Evolutionary conservation across 768 basidiomycete genomes (phyloP).

Genomic region (Pluteus cervinus): DNA sequence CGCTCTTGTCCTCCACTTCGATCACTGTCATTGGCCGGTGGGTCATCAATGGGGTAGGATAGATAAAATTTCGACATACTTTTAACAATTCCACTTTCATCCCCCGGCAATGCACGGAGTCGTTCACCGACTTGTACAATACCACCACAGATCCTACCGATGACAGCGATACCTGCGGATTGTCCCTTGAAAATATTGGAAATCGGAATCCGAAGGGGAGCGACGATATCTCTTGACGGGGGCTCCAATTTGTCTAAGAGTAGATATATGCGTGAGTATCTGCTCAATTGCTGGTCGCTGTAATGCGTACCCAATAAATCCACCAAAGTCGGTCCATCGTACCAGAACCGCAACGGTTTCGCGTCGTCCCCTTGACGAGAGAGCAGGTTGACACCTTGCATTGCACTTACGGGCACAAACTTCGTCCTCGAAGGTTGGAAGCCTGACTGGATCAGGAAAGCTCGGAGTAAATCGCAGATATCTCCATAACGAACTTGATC

Average conservation of each 20-base stretch:
- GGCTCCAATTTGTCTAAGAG: constrained; percentile 71
- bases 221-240: constrained; percentile 67
- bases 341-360: constrained; percentile 61
- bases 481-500: constrained; percentile 77
- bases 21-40: constrained; percentile 51
- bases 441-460: constrained; percentile 85
- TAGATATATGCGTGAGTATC: background rate
- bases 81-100: constrained; percentile 80
- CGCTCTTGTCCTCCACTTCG: constrained; percentile 70
- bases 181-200: constrained; percentile 94
- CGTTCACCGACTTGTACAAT: constrained; percentile 90
- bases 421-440: constrained; percentile 73
- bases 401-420: constrained; percentile 88
- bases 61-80: constrained; percentile 27
- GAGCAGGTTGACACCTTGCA: constrained; percentile 82
- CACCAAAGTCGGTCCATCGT: constrained; percentile 78
- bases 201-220: constrained; percentile 81
- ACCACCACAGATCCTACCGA: constrained; percentile 82
- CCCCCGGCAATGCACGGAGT: constrained; percentile 83
- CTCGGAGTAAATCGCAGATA: constrained; percentile 65
- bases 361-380: constrained; percentile 41
- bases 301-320: constrained; percentile 64
- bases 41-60: background rate
- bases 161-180: constrained; percentile 69
- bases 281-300: background rate